These are phyloP conservation scores for Diaporthe helianthi DNA, from an alignment of 2,329 filamentous ascomycete species.

Conservation along the genomic window DNA sequence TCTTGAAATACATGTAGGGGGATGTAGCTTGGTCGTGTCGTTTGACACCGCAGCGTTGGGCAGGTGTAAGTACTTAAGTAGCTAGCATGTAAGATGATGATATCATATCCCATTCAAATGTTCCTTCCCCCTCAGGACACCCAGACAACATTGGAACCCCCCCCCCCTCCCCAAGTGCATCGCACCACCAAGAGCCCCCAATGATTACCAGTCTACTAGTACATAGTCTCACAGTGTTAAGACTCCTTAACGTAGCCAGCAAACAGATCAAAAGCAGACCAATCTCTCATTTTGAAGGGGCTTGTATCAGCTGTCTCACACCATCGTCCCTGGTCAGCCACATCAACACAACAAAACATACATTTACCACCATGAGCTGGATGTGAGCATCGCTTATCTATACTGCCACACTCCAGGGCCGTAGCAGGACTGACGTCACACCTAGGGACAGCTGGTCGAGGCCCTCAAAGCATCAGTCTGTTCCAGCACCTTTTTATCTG, in stretches of 20 bases:
- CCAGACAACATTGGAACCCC: no score
- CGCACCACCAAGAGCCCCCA: background rate
- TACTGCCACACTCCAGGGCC: no score
- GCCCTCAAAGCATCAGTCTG: slow-evolving; percentile 48
- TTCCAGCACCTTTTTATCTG: slow-evolving; percentile 62
- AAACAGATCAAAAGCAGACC: background rate
- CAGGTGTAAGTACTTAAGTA: no score
- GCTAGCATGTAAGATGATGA: slow-evolving; percentile 19
- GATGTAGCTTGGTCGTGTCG: no score
- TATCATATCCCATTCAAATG: slow-evolving; percentile 6
- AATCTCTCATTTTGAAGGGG: background rate
- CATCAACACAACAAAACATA: background rate
- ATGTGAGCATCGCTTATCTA: slow-evolving; percentile 37
- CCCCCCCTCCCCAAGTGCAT: no score
- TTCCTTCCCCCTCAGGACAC: no score
- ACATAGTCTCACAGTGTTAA: background rate
- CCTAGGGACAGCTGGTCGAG: slow-evolving; percentile 47
- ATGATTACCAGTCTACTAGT: no score
- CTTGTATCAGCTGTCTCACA: background rate
- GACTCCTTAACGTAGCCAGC: background rate
- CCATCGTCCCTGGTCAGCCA: background rate
- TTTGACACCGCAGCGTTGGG: no score
- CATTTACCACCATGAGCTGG: slow-evolving; percentile 46
- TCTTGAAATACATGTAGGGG: no score
- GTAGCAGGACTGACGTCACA: no score